phyloP scores from a whole-genome alignment of 257 asterid species.

The Nicotiana otophora region DNA sequence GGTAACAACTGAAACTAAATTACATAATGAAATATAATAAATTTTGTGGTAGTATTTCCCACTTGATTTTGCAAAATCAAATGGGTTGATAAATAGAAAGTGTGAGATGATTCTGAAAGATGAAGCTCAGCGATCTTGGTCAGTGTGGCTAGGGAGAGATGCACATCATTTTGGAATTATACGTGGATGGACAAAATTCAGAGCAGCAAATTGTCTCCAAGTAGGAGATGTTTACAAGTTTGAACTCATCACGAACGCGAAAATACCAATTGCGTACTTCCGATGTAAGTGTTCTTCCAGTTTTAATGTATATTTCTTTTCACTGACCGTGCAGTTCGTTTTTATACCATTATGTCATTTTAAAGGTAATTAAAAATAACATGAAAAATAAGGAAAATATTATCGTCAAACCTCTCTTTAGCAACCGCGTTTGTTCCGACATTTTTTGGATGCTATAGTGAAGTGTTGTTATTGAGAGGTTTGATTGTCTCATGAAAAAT shows the following conservation, averaged over 20 bases:
- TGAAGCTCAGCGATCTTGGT: slow-evolving; percentile 3
- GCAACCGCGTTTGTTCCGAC: too few species aligned
- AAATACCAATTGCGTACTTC: slow-evolving; percentile 3
- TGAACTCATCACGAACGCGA: slow-evolving; percentile 9
- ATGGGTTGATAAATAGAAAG: neutral
- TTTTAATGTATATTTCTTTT: neutral
- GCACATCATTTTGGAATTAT: neutral
- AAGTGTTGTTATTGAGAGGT: too few species aligned
- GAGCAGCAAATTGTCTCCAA: slow-evolving; percentile 9
- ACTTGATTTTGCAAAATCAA: neutral
- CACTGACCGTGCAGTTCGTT: too few species aligned
- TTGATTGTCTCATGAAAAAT: too few species aligned
- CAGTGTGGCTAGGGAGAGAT: neutral
- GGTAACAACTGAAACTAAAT: neutral
- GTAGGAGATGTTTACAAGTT: slow-evolving; percentile 15
- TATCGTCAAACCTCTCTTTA: too few species aligned
- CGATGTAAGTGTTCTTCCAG: neutral
- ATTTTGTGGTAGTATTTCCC: neutral
- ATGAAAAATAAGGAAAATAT: too few species aligned
- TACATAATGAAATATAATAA: neutral
- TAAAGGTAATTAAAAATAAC: too few species aligned
- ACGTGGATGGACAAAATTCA: slow-evolving; percentile 1
- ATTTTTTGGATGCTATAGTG: too few species aligned
- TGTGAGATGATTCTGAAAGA: neutral
- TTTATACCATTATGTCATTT: too few species aligned